Evolutionary conservation across 2,329 filamentous ascomycete genomes (phyloP).

Genomic region (Pseudocercospora fuligena): DNA sequence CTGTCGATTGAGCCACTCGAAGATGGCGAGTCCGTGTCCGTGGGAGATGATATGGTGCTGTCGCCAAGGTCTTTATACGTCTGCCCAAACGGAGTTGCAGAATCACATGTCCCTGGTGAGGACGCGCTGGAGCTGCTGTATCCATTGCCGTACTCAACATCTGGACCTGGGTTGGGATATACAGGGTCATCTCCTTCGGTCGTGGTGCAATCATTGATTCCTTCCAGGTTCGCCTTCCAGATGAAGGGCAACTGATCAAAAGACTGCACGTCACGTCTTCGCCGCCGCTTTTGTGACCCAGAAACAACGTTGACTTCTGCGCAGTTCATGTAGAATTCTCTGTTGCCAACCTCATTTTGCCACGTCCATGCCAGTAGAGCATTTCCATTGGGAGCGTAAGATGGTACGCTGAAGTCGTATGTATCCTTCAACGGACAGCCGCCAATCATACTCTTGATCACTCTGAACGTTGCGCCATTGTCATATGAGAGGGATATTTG

Average conservation of each 20-base stretch:
- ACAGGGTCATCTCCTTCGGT: conserved; percentile 45
- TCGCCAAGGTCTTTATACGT: conserved; percentile 33
- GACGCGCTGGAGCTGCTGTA: conserved; percentile 36
- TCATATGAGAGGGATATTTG: conserved; percentile 78
- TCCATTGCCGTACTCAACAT: conserved; percentile 46
- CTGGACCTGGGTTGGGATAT: conserved; percentile 48
- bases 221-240: conserved; percentile 50
- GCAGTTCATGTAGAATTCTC: conserved; percentile 72
- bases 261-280: conserved; percentile 27
- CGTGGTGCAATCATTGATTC: conserved; percentile 48
- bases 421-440: conserved; percentile 57
- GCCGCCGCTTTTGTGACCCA: conserved; percentile 28
- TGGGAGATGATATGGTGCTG: conserved; percentile 15
- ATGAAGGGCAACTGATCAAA: conserved; percentile 47
- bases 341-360: conserved; percentile 62
- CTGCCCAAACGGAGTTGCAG: conserved; percentile 34
- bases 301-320: conserved; percentile 54
- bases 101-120: conserved; percentile 39
- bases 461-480: conserved; percentile 70
- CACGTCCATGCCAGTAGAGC: conserved; percentile 74
- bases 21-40: conserved; percentile 1
- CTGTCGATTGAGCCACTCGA: background rate
- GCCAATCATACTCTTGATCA: conserved; percentile 67
- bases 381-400: conserved; percentile 62
- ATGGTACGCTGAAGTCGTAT: conserved; percentile 70